Conservation (phyloP, 2,329 filamentous ascomycete species). For the Penicillium griseofulvum region DNA sequence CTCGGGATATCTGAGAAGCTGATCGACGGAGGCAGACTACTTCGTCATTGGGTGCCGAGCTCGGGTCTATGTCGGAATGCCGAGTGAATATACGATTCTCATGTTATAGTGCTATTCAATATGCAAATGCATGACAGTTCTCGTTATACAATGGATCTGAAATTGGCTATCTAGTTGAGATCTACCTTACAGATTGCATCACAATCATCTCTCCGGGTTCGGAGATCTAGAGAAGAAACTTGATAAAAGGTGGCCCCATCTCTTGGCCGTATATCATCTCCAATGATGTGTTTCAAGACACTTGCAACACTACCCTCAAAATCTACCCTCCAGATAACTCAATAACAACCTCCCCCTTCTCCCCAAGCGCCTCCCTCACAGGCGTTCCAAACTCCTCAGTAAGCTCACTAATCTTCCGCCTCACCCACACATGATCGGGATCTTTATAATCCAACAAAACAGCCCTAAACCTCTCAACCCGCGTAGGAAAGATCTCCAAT, state of each 20-base stretch:
- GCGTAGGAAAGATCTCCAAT: conserved; percentile 39
- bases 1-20: not conserved
- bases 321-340: not conserved
- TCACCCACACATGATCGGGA: conserved; percentile 31
- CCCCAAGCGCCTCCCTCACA: not conserved
- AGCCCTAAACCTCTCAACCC: conserved; percentile 34
- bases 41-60: not conserved
- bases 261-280: not conserved
- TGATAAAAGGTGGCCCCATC: not conserved
- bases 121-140: not conserved
- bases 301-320: too few relatives aligned
- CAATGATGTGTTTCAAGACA: not conserved
- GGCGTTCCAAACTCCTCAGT: not conserved
- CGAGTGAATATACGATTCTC: not conserved
- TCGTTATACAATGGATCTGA: not conserved
- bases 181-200: not conserved
- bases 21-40: conserved; percentile 13
- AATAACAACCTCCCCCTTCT: not conserved
- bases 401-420: not conserved
- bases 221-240: not conserved
- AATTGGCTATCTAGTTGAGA: not conserved
- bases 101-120: not conserved
- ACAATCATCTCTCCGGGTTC: not conserved
- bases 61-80: not conserved
- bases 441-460: conserved; percentile 29